These are phyloP conservation scores for Hibiscus syriacus DNA, from an alignment of 345 rosid species.

Conservation along the genomic window DNA sequence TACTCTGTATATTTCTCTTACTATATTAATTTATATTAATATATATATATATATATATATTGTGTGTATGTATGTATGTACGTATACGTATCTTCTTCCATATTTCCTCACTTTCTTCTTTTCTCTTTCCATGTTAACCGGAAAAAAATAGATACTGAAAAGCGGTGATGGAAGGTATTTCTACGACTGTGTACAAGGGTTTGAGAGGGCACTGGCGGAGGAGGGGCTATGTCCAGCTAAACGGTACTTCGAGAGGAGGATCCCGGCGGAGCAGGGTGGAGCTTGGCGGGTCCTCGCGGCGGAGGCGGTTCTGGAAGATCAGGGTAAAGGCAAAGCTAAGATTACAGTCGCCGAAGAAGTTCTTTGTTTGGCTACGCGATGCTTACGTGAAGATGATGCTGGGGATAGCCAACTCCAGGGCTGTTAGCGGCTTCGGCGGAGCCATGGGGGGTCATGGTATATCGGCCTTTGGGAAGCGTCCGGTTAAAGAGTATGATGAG, in stretches of 20 bases:
- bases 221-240: slow-evolving; percentile 17
- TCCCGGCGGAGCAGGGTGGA: slow-evolving; percentile 11
- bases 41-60: too few relatives aligned
- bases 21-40: too few relatives aligned
- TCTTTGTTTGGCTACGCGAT: slow-evolving; percentile 44
- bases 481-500: slow-evolving; percentile 48
- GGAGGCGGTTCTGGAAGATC: slow-evolving; percentile 29
- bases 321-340: slow-evolving; percentile 36
- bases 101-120: background rate
- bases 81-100: background rate
- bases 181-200: slow-evolving; percentile 23
- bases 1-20: too few relatives aligned
- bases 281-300: slow-evolving; percentile 13
- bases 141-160: background rate
- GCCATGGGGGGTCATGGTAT: background rate
- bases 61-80: too few relatives aligned
- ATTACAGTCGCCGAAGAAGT: slow-evolving; percentile 27
- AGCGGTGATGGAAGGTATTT: slow-evolving; percentile 35
- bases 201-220: slow-evolving; percentile 31
- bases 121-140: background rate
- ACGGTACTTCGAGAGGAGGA: slow-evolving; percentile 7
- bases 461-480: slow-evolving; percentile 19
- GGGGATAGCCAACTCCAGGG: slow-evolving; percentile 32
- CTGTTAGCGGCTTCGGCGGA: slow-evolving; percentile 25
- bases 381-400: slow-evolving; percentile 58